Percentiles rank a stretch among this genome's conserved stretches.
Evolutionary conservation across 2,329 filamentous ascomycete genomes (phyloP).

Genomic region (Aspergillus fischeri): DNA sequence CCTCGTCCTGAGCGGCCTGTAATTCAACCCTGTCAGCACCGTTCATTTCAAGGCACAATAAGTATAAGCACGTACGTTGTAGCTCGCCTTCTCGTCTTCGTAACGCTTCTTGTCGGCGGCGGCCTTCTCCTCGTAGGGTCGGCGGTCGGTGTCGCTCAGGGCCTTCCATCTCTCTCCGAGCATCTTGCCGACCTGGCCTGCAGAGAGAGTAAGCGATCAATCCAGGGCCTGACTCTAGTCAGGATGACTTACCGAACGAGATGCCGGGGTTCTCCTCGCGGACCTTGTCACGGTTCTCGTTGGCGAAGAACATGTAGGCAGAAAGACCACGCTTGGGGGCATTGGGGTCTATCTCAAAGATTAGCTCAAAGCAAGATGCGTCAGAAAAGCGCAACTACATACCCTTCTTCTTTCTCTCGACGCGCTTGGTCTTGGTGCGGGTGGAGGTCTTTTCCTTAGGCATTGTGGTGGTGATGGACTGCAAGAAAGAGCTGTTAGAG

Average conservation of each 20-base stretch:
- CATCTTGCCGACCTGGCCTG: constrained; percentile 93
- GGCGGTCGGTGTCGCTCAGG: constrained; percentile 85
- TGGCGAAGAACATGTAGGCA: constrained; percentile 99
- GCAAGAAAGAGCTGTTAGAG: constrained; percentile 8
- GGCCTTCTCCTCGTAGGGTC: constrained; percentile 95
- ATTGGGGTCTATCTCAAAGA: constrained; percentile 70
- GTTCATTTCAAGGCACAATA: neutral
- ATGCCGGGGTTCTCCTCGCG: constrained; percentile 98
- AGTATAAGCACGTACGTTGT: constrained; percentile 63
- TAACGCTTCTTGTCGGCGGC: constrained; percentile 98
- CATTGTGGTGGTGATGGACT: constrained; percentile 48
- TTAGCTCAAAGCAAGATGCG: constrained; percentile 12
- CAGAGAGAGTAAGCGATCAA: constrained; percentile 15
- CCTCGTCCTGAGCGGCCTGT: constrained; percentile 53
- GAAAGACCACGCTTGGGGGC: constrained; percentile 98
- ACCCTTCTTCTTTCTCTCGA: constrained; percentile 71
- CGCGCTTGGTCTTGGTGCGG: constrained; percentile 56
- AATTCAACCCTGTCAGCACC: constrained; percentile 6
- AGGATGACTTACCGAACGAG: constrained; percentile 68
- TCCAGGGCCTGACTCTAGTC: neutral
- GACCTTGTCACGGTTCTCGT: constrained; percentile 97
- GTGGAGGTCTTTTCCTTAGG: constrained; percentile 61
- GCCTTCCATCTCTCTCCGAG: constrained; percentile 99
- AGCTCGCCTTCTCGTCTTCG: constrained; percentile 94
- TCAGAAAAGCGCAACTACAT: constrained; percentile 22